Evolutionary conservation across 1,139 yeast genomes (phyloP).

Genomic region (Nakaseomyces kungkrabaensis): DNA sequence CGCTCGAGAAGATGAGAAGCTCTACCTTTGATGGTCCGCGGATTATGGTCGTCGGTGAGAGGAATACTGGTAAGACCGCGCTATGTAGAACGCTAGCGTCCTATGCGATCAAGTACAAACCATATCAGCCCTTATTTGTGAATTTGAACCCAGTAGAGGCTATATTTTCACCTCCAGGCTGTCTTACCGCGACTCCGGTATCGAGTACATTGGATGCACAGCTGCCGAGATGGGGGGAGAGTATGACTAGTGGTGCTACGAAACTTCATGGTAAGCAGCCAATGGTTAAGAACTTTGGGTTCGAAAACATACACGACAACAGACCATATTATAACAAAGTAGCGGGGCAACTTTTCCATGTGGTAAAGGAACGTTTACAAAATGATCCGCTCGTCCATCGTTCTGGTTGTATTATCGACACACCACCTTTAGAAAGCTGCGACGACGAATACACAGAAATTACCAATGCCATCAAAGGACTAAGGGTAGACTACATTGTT

Average conservation of each 20-base stretch:
- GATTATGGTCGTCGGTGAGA: conserved; percentile 65
- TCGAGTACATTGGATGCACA: conserved; percentile 76
- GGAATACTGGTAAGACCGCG: conserved; percentile 69
- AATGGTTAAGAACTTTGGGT: conserved; percentile 69
- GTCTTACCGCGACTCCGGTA: conserved; percentile 73
- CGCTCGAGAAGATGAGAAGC: conserved; percentile 54
- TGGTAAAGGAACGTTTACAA: conserved; percentile 47
- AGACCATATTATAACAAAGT: conserved; percentile 48
- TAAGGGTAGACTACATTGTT: conserved; percentile 44
- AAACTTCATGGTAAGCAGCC: conserved; percentile 82
- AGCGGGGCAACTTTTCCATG: conserved; percentile 48
- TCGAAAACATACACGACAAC: conserved; percentile 51
- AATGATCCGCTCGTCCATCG: conserved; percentile 44
- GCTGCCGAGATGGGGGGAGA: conserved; percentile 67
- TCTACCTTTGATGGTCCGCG: conserved; percentile 45
- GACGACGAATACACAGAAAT: conserved; percentile 37
- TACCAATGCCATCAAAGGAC: conserved; percentile 17
- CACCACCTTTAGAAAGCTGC: conserved; percentile 53
- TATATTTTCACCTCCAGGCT: conserved; percentile 74
- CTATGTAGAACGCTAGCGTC: conserved; percentile 59
- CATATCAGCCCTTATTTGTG: conserved; percentile 57
- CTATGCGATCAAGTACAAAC: conserved; percentile 64
- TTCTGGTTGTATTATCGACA: conserved; percentile 70
- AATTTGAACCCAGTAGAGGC: conserved; percentile 78
- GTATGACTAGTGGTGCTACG: conserved; percentile 82